Conservation (phyloP, 2,329 filamentous ascomycete genomes). For the Pseudogymnoascus sp. region DNA sequence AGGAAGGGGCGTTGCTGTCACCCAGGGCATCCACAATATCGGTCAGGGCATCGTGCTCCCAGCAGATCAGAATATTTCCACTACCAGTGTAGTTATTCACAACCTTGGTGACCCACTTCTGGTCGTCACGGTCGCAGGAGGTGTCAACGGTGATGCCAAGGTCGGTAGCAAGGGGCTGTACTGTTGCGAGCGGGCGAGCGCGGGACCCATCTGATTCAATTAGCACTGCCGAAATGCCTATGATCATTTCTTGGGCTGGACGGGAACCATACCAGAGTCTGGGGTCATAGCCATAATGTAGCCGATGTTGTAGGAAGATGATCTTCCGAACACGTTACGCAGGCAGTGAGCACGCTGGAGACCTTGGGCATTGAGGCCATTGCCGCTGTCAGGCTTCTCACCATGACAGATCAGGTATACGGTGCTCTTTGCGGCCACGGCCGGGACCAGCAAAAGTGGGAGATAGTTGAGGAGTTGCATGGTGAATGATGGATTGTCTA, state of each 20-base stretch:
- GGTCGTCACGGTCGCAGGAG: slow-evolving; percentile 47
- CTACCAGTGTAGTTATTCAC: slow-evolving; percentile 38
- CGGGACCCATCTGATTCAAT: slow-evolving; percentile 37
- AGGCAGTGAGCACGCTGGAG: slow-evolving; percentile 49
- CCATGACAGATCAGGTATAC: slow-evolving; percentile 57
- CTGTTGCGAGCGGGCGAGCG: slow-evolving; percentile 46
- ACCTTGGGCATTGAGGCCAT: slow-evolving; percentile 44
- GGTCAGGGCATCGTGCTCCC: slow-evolving; percentile 47
- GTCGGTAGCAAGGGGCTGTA: slow-evolving; percentile 45
- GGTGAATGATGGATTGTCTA: neutral
- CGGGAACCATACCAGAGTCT: slow-evolving; percentile 32
- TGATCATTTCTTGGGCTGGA: neutral
- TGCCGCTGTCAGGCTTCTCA: slow-evolving; percentile 46
- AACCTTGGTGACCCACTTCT: slow-evolving; percentile 42
- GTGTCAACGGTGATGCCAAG: slow-evolving; percentile 46
- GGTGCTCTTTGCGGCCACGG: slow-evolving; percentile 31
- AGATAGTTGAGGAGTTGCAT: neutral
- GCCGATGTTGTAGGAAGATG: slow-evolving; percentile 45
- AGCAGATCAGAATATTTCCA: slow-evolving; percentile 53
- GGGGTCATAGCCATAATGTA: slow-evolving; percentile 50
- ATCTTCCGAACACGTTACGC: slow-evolving; percentile 44
- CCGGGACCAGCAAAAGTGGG: neutral
- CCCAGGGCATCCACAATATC: slow-evolving; percentile 45
- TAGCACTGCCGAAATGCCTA: neutral
- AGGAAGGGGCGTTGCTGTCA: slow-evolving; percentile 38